Base-by-base conservation (phyloP, 331 rosid genomes). In the Malus hybrid region DNA sequence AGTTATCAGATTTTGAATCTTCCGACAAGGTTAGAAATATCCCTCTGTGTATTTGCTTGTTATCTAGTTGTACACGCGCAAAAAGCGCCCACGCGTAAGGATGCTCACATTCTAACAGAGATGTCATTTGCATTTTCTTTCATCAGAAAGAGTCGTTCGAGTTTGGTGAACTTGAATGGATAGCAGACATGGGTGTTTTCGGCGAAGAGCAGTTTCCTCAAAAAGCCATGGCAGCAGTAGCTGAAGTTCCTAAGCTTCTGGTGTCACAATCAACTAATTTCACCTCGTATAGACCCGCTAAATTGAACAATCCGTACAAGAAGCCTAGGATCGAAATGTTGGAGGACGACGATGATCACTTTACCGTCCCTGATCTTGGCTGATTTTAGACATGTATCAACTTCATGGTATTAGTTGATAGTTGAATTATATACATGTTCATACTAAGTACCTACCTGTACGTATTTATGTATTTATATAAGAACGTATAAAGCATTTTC, bases 341-440 rank as follows among this genome's bases (percentile, higher is more conserved):
- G 5, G 73, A 77, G 16, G 97, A 94, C 14, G 97, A 94, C 22
- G 96, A 90, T 20, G 99, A 92, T 88, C 85, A 80, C 76, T 92
- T 89, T 73, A 90, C 85, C 1, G 97, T 95, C 69, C 99, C 99
- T 60, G 99, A 95, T 85, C 96, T 95, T 67, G 99, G 99, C 5
- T 83, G 75, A 89, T 78, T 48, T 61, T 74, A 48, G 44, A 71
- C 54, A 15, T 34, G 39, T 59, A 10, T 5, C 27, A 39, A 39
- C 33, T 61, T 27, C n/a, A 16, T 48, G 70, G 69, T 10, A 18
- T 60, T 44, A 52, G 36, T 67, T 31, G 72, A 67, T 71, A 61
- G 69, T 70, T 78, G 83, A 71, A 78, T 32, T 70, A 83, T 76
- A 69, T 71, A 77, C 24, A 27, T 28, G 66, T 6, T 14, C 66